Base-by-base conservation (phyloP, 2,329 filamentous ascomycete genomes). In the Ceratocystiopsis sp. region DNA sequence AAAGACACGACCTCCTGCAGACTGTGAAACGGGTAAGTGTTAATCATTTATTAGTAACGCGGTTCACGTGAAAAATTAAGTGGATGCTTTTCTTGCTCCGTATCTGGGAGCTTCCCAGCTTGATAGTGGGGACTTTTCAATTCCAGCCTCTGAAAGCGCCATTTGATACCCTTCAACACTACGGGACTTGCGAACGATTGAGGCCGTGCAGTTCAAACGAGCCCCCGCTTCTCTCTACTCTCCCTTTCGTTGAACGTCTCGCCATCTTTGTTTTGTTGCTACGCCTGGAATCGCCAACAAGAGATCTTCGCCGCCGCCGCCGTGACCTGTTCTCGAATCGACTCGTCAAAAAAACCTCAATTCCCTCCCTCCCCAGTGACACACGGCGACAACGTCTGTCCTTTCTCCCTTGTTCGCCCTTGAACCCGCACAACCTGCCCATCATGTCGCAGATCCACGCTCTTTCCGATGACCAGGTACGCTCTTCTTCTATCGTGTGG, bases 381-480 rank as follows among this genome's bases (percentile, higher is more conserved):
- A 37, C 7, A 29, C 25, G 9, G 4, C 9, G 25, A 29, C 25
- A 8, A 29, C 25, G 25, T 11, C 25, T 29, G 25, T 11, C 25
- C 25, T 29, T 29, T 11, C 10, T 11, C 25, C 25, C 25, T 29
- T 11, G 25, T 8, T 29, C 25, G 6, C 25, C 25, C 25, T 29
- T 8, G 5, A 8, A 29, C 25, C 25, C 10, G 25, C 9, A 29
- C 25, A 29, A 29, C 25, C 38, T 40, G 25, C 59, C 62, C 71
- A 80, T 64, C 62, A 94, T 94, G 86, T 91, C 86, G 66, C 81
- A 86, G 72, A 70, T 76, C 52, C 86, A 94, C 79, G 83, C 85
- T 63, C 81, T 96, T 68, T 94, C 87, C 67, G 87, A 95, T 75
- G 86, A 93, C 69, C 86, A 94, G 80, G 85, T 91, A 75, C 58